Base-by-base conservation (phyloP, 225 moss, liverwort and hornwort species). In the Rhytidiadelphus loreus region DNA sequence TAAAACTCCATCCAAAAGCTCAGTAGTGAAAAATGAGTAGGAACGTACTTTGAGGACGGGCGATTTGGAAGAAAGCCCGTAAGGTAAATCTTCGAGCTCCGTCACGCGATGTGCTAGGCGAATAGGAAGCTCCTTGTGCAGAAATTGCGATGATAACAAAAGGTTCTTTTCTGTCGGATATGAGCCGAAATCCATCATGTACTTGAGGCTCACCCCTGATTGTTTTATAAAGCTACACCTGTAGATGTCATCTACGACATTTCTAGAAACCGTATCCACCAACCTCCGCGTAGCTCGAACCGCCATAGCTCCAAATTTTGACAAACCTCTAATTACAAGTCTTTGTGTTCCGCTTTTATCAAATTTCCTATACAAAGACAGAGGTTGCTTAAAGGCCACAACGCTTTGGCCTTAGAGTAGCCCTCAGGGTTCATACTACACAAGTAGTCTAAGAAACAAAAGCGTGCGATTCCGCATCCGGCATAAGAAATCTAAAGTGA, bases 161-260 rank as follows among this genome's bases (percentile, higher is more conserved):
- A 96, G 91, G 87, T 97, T 94, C 81, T 81, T 95, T 44, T 84
- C 73, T 29, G 97, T 93, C 21, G 97, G 97, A 91, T 93, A 97
- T 17, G 95, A 92, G 69, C 97, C 97, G 76, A 97, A 97, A 85
- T 97, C 96, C 96, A 96, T 97, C 97, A 96, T 97, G 78, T 96
- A 96, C 91, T 97, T 97, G 53, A 97, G 94, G 90, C 96, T 97
- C 74, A 97, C 96, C 50, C 97, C 97, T 48, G 96, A 95, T 88
- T 97, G 96, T 78, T 95, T 95, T 88, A 92, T 89, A 24, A 92
- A 90, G 77, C 96, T 97, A 88, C 95, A 97, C 82, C 90, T 93
- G 86, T 95, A 92, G 35, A 97, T 96, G 83, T 97, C 97, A 56
- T 97, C 97, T 75, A 95, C 95, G 30, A 97, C 72, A 84, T 93